These are phyloP conservation scores for Closterium sp. DNA, from an alignment of 139 green algal species.

Conservation along the genomic window DNA sequence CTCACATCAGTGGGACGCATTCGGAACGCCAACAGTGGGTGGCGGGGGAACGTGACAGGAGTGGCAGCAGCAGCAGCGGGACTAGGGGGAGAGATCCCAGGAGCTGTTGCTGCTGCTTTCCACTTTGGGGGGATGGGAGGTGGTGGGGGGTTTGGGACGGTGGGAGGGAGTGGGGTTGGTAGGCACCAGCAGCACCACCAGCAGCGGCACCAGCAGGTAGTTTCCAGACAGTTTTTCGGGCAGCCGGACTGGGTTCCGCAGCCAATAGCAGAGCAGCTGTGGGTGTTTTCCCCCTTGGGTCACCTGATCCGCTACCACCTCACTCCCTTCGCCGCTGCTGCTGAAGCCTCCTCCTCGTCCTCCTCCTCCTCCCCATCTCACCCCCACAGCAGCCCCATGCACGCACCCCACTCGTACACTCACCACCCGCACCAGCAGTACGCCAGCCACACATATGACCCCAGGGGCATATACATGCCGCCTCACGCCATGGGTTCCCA, in stretches of 20 bases:
- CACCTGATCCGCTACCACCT: slow-evolving; percentile 37
- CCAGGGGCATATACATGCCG: not conserved
- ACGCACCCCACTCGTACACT: not conserved
- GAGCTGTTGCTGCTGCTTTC: slow-evolving; percentile 32
- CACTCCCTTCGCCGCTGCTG: not conserved
- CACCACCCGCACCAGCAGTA: not conserved
- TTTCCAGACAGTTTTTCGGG: not conserved
- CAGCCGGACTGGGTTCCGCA: not conserved
- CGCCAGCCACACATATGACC: not conserved
- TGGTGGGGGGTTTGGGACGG: not conserved
- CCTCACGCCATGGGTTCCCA: no score
- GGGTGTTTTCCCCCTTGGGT: slow-evolving; percentile 28
- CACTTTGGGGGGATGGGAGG: not conserved
- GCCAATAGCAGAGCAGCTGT: slow-evolving; percentile 23
- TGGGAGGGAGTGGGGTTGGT: not conserved
- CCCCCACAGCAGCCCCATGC: not conserved
- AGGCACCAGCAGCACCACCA: not conserved
- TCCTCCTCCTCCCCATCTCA: not conserved
- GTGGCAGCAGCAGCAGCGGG: slow-evolving; percentile 23
- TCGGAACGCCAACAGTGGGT: slow-evolving; percentile 22
- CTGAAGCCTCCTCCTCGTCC: not conserved
- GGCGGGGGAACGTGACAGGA: slow-evolving; percentile 25
- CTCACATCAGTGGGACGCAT: slow-evolving; percentile 26
- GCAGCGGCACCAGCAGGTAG: not conserved
- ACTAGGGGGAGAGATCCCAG: not conserved